Evolutionary conservation across 2,329 filamentous ascomycete species (phyloP), one percentile per base, ranked within the genome.

Genomic region (Lasiodiplodia sp.): DNA sequence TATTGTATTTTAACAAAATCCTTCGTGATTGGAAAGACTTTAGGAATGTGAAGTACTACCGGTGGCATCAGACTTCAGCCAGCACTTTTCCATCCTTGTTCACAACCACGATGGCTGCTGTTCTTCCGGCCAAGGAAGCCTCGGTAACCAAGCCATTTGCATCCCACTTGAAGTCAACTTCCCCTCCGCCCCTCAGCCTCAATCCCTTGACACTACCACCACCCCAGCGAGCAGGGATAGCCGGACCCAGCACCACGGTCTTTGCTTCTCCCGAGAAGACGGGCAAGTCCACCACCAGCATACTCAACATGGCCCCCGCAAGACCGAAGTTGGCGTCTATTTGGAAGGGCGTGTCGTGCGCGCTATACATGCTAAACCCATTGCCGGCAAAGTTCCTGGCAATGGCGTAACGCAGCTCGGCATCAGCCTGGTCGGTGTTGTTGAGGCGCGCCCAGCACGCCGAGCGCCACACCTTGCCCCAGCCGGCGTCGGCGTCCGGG

Each of bases 311-410:
- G 0, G 84, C 85, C 0, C 84, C 86, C 2, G 78, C 79, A 25
- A 82, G 75, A 1, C 86, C 86, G 70, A 86, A 88, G 72, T 88
- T 88, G 7, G 86, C 87, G 73, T 88, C 86, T 68, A 88, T 87
- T 77, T 88, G 86, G 71, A 88, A 88, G 1, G 86, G 85, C 57
- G 76, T 75, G 6, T 79, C 75, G 11, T 76, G 73, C 0, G 79
- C 84, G 10, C 71, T 76, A 72, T 88, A 88, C 82, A 87, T 86
- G 52, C 80, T 83, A 37, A 88, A 75, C 2, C 82, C 82, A 71
- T 87, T 88, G 0, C 68, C 75, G 0, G 80, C 86, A 28, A 86
- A 83, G 71, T 88, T 88, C 47, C 80, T 75, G 25, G 81, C 76
- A 18, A 87, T 82, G 1, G 85, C 82, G 49, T 84, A 84, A 5